These are phyloP conservation scores for Cyclotella choctawhatcheeana DNA, from an alignment of 108 stramenopile species.

Conservation along the genomic window DNA sequence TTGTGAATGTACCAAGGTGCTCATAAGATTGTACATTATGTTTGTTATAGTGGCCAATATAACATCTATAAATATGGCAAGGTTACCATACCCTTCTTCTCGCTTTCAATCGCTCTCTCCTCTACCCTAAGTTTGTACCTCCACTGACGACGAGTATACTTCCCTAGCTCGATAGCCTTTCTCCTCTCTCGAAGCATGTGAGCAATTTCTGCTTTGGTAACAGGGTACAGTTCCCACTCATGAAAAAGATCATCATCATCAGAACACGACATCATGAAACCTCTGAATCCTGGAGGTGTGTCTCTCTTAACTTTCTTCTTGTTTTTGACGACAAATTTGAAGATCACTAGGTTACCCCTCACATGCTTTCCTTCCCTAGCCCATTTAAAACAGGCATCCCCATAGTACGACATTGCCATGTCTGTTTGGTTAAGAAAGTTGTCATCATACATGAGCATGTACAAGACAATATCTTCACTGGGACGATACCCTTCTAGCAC, in stretches of 20 bases:
- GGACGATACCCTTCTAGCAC: too few species aligned
- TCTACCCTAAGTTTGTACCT: not conserved
- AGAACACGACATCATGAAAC: not conserved
- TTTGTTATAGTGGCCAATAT: too few species aligned
- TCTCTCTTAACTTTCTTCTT: not conserved
- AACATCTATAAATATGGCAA: too few species aligned
- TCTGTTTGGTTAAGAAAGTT: slow-evolving; percentile 12
- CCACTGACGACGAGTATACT: slow-evolving; percentile 25
- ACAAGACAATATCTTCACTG: slow-evolving; percentile 12
- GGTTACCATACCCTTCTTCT: too few species aligned
- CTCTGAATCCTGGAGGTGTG: not conserved
- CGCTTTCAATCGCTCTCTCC: slow-evolving; percentile 9
- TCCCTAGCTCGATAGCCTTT: slow-evolving; percentile 19
- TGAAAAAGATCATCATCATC: slow-evolving; percentile 19
- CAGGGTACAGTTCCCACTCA: slow-evolving; percentile 20
- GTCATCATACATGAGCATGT: slow-evolving; percentile 25
- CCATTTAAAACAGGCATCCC: slow-evolving; percentile 15
- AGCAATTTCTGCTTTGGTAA: slow-evolving; percentile 9
- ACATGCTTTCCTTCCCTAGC: not conserved
- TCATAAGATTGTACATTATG: too few species aligned
- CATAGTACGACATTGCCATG: slow-evolving; percentile 12
- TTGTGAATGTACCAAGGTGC: slow-evolving; percentile 20
- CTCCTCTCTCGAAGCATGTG: slow-evolving; percentile 23
- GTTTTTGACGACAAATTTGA: not conserved
- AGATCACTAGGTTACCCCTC: not conserved